Base-by-base conservation (phyloP, 371 early-diverging fungal genomes). In the Mucor piriformis region DNA sequence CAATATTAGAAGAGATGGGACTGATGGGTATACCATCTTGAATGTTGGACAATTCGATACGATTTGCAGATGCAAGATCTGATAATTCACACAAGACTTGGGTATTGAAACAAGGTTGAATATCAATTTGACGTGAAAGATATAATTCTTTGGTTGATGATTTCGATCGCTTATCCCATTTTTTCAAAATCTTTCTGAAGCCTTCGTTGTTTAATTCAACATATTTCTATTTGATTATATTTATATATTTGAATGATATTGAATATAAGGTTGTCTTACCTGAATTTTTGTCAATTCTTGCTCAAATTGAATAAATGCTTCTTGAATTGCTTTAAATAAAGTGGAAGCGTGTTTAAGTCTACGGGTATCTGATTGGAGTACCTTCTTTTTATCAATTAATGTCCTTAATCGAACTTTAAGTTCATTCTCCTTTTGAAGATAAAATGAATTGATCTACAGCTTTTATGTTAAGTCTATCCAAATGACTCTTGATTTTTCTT, bases 131-230 rank as follows among this genome's bases (percentile, higher is more conserved):
- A 6, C 96, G 88, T 2, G 95, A 87, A 15, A 98, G 83, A 64
- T 96, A 97, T 21, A 96, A 83, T 66, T 98, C 97, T 72, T 96
- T 96, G 15, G 95, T 97, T 21, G 88, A 90, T 2, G 94, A 91
- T 74, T 95, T 94, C 18, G 93, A 88, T 21, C 96, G 90, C 76
- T 98, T 98, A 80, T 98, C 98, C 94, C 95, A 98, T 72, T 98
- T 98, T 66, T 98, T 98, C 50, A 98, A 72, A 46, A 98, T 98
- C 82, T 98, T 98, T 23, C 95, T 75, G 64, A 98, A 97, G 1
- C 97, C 98, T 18, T 94, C 93, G 27, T 88, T 92, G 68, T 98
- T 98, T 33, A 96, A 82, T 73, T 96, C 95, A 37, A 97, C 95
- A 69, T 93, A 98, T 86, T 92, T 94, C 89, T 93, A 66, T 15